Percentiles rank a stretch among this genome's conserved stretches.
Evolutionary conservation across 441 rosid species (phyloP).

Genomic region (Corymbia citriodora): DNA sequence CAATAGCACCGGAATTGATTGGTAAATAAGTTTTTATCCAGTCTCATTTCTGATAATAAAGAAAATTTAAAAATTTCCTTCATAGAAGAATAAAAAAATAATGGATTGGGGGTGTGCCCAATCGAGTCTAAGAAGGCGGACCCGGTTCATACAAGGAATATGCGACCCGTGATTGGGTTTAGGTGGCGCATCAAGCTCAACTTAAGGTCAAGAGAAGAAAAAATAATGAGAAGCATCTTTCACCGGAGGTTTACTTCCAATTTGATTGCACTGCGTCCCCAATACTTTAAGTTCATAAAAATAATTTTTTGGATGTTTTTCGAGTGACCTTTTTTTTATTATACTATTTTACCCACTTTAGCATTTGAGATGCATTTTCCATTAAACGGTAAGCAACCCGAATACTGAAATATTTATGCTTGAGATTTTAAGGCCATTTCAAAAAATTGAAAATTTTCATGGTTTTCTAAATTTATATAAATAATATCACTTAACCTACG

Average conservation of each 20-base stretch:
- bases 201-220: neutral
- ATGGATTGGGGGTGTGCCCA: rapidly evolving
- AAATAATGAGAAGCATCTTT: neutral
- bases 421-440: neutral
- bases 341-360: neutral
- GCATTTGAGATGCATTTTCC: neutral
- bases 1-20: rapidly evolving
- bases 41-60: neutral
- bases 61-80: neutral
- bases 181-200: neutral
- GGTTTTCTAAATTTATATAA: neutral
- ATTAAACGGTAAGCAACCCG: neutral
- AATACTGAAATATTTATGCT: neutral
- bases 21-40: neutral
- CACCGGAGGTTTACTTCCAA: neutral
- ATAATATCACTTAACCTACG: neutral
- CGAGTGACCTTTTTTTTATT: neutral
- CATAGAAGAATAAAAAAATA: neutral
- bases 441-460: neutral
- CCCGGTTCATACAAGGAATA: neutral
- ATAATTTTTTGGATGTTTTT: neutral
- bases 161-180: rapidly evolving
- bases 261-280: neutral
- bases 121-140: neutral
- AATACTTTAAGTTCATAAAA: neutral